Percentiles rank a stretch among this genome's conserved stretches.
These are phyloP conservation scores for Mycena albidolilacea DNA, from an alignment of 768 basidiomycete genomes.

Conservation along the genomic window DNA sequence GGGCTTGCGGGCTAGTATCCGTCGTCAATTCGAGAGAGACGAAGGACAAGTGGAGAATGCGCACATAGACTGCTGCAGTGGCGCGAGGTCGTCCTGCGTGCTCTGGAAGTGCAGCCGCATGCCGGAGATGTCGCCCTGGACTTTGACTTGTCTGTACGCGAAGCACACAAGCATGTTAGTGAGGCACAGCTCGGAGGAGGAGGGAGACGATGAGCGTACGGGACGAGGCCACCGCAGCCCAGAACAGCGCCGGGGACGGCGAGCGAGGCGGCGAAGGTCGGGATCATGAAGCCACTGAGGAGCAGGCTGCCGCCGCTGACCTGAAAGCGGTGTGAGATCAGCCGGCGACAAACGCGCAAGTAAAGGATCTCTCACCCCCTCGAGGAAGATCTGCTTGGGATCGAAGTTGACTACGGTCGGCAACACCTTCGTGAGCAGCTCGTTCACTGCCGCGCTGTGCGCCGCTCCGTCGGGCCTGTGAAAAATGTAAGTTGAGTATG, in stretches of 20 bases:
- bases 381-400: conserved; percentile 44
- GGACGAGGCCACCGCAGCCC: conserved; percentile 45
- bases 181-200: neutral
- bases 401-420: conserved; percentile 48
- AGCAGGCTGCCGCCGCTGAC: conserved; percentile 47
- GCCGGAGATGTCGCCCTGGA: conserved; percentile 45
- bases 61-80: conserved; percentile 43
- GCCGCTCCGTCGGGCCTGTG: conserved; percentile 46
- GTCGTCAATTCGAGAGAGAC: neutral
- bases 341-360: neutral
- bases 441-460: conserved; percentile 48
- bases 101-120: conserved; percentile 46
- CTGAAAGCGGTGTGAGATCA: conserved; percentile 4
- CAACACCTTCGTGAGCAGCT: conserved; percentile 45
- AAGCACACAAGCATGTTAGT: neutral
- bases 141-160: conserved; percentile 41
- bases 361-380: conserved; percentile 37
- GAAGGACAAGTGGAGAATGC: neutral
- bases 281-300: conserved; percentile 48
- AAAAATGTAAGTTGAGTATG: neutral
- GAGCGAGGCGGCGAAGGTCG: conserved; percentile 43
- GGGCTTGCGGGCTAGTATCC: conserved; percentile 40
- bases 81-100: conserved; percentile 43
- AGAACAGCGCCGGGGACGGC: conserved; percentile 44
- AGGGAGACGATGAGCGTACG: conserved; percentile 33